phyloP scores from a whole-genome alignment of 306 rosid genomes.

The Corylus avellana region DNA sequence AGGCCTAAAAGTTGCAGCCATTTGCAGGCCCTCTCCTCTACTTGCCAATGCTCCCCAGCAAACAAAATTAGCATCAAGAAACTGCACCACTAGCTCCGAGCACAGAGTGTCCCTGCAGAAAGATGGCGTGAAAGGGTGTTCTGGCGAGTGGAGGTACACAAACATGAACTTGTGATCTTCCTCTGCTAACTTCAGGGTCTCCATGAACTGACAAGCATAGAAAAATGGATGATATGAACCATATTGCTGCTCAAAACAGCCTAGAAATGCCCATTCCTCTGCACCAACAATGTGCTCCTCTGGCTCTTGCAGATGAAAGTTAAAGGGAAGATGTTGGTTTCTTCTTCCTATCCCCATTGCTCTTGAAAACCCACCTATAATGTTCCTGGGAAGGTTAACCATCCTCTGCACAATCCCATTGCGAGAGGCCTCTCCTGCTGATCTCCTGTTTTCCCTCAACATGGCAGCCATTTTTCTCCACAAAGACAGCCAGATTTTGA shows the following conservation, averaged over 20 bases:
- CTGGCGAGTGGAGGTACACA: slow-evolving; percentile 76
- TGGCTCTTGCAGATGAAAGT: slow-evolving; percentile 34
- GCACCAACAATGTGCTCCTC: slow-evolving; percentile 24
- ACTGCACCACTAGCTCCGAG: slow-evolving; percentile 61
- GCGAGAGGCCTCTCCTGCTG: slow-evolving; percentile 19
- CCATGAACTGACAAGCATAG: slow-evolving; percentile 55
- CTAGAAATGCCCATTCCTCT: slow-evolving; percentile 54
- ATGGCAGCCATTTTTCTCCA: slow-evolving; percentile 39
- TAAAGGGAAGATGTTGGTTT: slow-evolving; percentile 32
- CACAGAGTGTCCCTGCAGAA: slow-evolving; percentile 70
- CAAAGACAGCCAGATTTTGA: background rate
- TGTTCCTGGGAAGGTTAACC: slow-evolving; percentile 58
- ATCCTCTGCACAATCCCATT: slow-evolving; percentile 58
- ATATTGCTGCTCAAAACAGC: slow-evolving; percentile 56
- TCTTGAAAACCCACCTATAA: slow-evolving; percentile 62
- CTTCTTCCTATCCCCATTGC: slow-evolving; percentile 53
- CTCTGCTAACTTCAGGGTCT: slow-evolving; percentile 63
- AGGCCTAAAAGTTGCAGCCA: slow-evolving; percentile 61
- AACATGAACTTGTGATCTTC: slow-evolving; percentile 68
- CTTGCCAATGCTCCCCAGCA: slow-evolving; percentile 69
- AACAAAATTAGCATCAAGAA: slow-evolving; percentile 77
- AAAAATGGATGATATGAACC: slow-evolving; percentile 66
- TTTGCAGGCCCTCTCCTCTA: slow-evolving; percentile 60
- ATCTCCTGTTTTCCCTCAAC: slow-evolving; percentile 40
- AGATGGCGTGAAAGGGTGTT: slow-evolving; percentile 57